Conservation (phyloP, 2,329 filamentous ascomycete genomes). For the Xylariaceae sp. region DNA sequence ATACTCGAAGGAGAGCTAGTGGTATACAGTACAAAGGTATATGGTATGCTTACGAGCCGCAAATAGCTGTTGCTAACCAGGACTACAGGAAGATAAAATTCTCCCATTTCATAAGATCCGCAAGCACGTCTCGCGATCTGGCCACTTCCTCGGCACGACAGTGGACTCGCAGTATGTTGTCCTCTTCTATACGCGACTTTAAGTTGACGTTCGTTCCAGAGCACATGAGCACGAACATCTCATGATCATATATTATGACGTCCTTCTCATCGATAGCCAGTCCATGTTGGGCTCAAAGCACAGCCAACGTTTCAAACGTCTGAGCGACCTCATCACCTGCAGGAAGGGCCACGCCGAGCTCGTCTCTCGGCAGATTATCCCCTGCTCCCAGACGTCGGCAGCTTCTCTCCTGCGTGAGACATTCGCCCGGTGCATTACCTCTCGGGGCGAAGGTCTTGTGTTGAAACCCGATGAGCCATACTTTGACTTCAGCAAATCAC, state of each 20-base stretch:
- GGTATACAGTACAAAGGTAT: constrained; percentile 60
- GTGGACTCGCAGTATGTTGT: constrained; percentile 57
- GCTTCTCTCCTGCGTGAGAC: constrained; percentile 48
- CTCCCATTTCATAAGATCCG: constrained; percentile 75
- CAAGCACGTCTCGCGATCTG: constrained; percentile 69
- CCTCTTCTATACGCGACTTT: too few relatives aligned
- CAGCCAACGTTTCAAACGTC: constrained; percentile 50
- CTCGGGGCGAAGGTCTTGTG: constrained; percentile 69
- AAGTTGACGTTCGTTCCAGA: constrained; percentile 26
- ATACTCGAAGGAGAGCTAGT: constrained; percentile 81
- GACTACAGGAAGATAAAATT: constrained; percentile 51
- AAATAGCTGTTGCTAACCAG: neutral
- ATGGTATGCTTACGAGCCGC: constrained; percentile 5
- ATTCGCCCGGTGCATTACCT: constrained; percentile 60
- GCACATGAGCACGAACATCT: constrained; percentile 44
- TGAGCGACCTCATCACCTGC: constrained; percentile 46
- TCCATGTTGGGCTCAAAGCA: constrained; percentile 46
- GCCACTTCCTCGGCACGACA: constrained; percentile 58
- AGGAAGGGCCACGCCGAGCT: constrained; percentile 57
- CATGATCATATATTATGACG: constrained; percentile 56
- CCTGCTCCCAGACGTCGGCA: constrained; percentile 54
- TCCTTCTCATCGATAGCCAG: constrained; percentile 45
- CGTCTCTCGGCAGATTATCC: constrained; percentile 48
- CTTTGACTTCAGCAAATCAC: constrained; percentile 44
- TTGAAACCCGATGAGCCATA: constrained; percentile 77